Evolutionary conservation across 768 basidiomycete species (phyloP).

Genomic region (Tremella fuciformis): DNA sequence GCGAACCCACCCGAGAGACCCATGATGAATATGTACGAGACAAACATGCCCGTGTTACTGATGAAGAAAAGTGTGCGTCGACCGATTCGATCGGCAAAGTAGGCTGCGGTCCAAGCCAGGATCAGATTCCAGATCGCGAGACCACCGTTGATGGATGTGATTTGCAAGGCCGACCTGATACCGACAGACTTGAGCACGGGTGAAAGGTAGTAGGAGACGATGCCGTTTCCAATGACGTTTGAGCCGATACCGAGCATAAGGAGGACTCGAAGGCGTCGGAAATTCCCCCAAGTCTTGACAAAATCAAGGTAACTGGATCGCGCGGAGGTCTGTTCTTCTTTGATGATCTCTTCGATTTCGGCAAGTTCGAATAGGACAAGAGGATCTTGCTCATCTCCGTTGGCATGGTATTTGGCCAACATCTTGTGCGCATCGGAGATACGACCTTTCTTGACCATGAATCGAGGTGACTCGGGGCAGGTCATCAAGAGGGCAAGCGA

Average conservation of each 20-base stretch:
- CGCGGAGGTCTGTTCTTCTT: slow-evolving; percentile 24
- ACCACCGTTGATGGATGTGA: slow-evolving; percentile 80
- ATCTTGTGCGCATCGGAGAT: slow-evolving; percentile 64
- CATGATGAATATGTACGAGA: slow-evolving; percentile 2
- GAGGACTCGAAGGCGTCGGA: slow-evolving; percentile 8
- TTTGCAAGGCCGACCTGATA: slow-evolving; percentile 48
- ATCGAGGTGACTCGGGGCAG: slow-evolving; percentile 80
- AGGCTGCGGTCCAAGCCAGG: background rate
- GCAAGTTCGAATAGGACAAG: slow-evolving; percentile 31
- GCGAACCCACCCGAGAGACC: slow-evolving; percentile 1
- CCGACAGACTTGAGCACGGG: slow-evolving; percentile 66
- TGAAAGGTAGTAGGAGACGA: slow-evolving; percentile 20
- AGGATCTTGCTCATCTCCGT: slow-evolving; percentile 63
- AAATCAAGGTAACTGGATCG: slow-evolving; percentile 55
- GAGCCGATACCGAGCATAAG: slow-evolving; percentile 50
- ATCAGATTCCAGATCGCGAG: slow-evolving; percentile 53
- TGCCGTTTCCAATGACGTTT: slow-evolving; percentile 5
- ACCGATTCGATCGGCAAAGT: slow-evolving; percentile 5
- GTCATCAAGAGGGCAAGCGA: slow-evolving; percentile 62
- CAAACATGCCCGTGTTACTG: slow-evolving; percentile 1
- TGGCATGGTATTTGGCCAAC: slow-evolving; percentile 79
- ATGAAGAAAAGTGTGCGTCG: slow-evolving; percentile 12
- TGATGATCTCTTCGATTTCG: slow-evolving; percentile 68
- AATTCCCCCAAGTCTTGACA: slow-evolving; percentile 66
- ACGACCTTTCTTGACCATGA: slow-evolving; percentile 69